phyloP scores from a whole-genome alignment of 352 stramenopile genomes.

The Pythium folliculosum region DNA sequence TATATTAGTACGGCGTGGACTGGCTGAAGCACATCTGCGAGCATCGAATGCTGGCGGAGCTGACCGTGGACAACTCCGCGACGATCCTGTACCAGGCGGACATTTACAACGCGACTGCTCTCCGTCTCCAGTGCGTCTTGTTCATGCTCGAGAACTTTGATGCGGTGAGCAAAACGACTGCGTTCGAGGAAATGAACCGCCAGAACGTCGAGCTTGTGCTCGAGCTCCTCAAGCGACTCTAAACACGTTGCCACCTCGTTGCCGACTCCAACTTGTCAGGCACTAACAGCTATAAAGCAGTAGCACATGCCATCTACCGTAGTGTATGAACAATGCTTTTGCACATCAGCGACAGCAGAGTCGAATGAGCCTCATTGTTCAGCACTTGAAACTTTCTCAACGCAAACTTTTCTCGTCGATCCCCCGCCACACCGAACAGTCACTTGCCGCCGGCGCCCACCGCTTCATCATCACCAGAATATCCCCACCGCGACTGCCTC shows the following conservation, averaged over 20 bases:
- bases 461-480: not conserved
- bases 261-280: too few species aligned
- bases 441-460: not conserved
- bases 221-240: constrained; percentile 92
- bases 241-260: too few species aligned
- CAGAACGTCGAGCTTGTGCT: constrained; percentile 98
- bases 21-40: constrained; percentile 94
- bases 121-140: constrained; percentile 94
- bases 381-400: not conserved
- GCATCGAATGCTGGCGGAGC: constrained; percentile 93
- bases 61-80: constrained; percentile 95
- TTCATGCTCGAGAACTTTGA: constrained; percentile 99
- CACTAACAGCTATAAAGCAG: too few species aligned
- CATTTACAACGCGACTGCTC: constrained; percentile 91
- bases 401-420: not conserved
- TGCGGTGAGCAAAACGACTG: constrained; percentile 93
- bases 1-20: constrained; percentile 80
- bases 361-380: too few species aligned
- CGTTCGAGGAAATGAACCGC: constrained; percentile 98
- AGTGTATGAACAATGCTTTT: too few species aligned
- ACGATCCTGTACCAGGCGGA: constrained; percentile 96
- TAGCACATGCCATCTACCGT: too few species aligned
- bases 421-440: not conserved
- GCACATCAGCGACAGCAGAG: too few species aligned
- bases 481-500: not conserved